Evolutionary conservation across 176 grass and related monocot species (phyloP), one percentile per base, ranked within the genome.

Genomic region (Echinochloa phyllopogon): DNA sequence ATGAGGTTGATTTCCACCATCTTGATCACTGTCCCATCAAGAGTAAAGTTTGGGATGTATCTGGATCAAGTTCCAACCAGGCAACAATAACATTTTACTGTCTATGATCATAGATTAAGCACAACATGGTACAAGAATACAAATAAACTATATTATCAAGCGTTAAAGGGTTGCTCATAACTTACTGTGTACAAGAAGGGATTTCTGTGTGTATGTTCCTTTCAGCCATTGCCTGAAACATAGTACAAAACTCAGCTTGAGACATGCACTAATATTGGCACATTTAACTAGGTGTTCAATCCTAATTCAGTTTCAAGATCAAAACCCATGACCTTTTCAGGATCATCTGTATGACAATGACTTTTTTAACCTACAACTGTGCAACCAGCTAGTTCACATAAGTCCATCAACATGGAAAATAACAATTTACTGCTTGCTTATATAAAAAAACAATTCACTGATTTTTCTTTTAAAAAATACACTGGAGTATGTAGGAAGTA

Each of bases 141-240:
- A 83, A 5, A 84, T 33, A 67, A 57, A 84, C n/a, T 59, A 45
- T 37, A 88, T 63, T 64, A 79, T 64, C 51, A 84, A 27, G 55
- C 56, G 16, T 55, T 49, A 20, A 88, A 78, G 60, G 14, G 45
- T 80, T 75, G 40, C 17, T 43, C 44, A 61, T n/a, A 82, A 82
- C 93, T 98, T 89, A 98, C 96, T 71, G 64, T 83, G 91, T 75
- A 83, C 57, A 98, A 82, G 89, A 90, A 51, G 93, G 96, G 68
- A 95, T 93, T 72, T 98, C 93, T 64, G 87, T 66, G 65, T 69
- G 39, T 29, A 95, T 94, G 73, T 90, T 92, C 86, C 90, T 69
- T 74, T 94, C 91, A 64, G 87, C 61, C 65, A 98, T 90, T 40
- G 67, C 87, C 96, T 98, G 76, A 80, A 89, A 83, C 36, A 81